Evolutionary conservation across 2,329 filamentous ascomycete species (phyloP).

Genomic region (Sporothrix schenckii): DNA sequence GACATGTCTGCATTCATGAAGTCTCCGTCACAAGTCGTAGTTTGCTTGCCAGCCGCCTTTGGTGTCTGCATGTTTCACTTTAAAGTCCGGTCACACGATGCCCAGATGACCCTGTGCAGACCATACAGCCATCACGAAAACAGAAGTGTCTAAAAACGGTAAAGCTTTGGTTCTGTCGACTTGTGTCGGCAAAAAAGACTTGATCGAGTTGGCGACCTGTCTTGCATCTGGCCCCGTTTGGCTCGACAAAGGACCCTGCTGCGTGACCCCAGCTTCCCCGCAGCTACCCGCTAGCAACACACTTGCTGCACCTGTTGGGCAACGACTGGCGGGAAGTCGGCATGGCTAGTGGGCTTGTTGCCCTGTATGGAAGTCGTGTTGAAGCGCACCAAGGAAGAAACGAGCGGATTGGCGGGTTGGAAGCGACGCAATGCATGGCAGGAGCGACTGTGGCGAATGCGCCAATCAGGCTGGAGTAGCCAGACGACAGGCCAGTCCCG

Average conservation of each 20-base stretch:
- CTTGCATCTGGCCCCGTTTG: neutral
- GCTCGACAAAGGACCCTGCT: neutral
- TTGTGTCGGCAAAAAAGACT: conserved; percentile 8
- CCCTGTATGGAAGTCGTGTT: neutral
- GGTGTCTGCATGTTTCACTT: neutral
- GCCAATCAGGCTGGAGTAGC: conserved; percentile 11
- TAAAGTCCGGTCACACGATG: conserved; percentile 16
- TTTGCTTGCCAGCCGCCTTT: neutral
- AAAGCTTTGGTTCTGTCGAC: neutral
- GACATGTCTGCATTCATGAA: neutral
- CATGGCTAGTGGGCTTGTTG: conserved; percentile 28
- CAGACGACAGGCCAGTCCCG: conserved; percentile 2
- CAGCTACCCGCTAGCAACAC: neutral
- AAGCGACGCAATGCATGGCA: conserved; percentile 5
- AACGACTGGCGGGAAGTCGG: neutral
- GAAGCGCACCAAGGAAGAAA: neutral
- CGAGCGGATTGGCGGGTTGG: neutral
- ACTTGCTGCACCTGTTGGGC: conserved; percentile 10
- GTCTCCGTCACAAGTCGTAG: neutral
- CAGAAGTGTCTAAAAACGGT: neutral
- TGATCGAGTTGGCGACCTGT: neutral
- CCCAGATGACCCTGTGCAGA: neutral
- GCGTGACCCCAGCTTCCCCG: conserved; percentile 14
- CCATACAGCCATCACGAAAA: neutral
- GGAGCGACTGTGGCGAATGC: neutral